Evolutionary conservation across 2,329 filamentous ascomycete species (phyloP).

Genomic region (Nannizziopsis barbatae): DNA sequence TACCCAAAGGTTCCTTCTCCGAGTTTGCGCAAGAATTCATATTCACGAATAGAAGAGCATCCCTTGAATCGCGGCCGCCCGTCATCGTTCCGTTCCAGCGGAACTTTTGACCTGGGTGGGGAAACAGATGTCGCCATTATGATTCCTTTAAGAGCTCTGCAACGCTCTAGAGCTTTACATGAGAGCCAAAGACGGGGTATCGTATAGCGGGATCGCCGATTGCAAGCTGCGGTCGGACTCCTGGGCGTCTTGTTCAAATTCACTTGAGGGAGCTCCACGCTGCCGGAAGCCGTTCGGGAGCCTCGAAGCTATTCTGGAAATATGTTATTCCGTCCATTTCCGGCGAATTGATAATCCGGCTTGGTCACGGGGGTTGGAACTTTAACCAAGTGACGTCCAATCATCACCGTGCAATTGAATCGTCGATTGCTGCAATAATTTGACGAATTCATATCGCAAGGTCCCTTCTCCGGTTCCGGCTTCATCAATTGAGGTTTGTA

Average conservation of each 20-base stretch:
- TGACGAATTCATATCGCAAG: not conserved
- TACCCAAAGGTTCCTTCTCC: conserved; percentile 93
- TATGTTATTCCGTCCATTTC: too few species aligned
- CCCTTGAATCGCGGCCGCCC: conserved; percentile 58
- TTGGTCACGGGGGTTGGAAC: too few species aligned
- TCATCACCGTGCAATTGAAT: not conserved
- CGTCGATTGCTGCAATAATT: not conserved
- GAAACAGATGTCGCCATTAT: conserved; percentile 25
- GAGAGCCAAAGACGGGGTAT: too few species aligned
- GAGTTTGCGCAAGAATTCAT: conserved; percentile 44
- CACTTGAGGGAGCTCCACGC: too few species aligned
- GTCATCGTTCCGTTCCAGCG: conserved; percentile 37
- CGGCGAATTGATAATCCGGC: too few species aligned
- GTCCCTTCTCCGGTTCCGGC: not conserved
- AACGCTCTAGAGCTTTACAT: not conserved
- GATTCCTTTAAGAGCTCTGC: not conserved
- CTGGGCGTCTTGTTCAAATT: not conserved
- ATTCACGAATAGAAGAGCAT: conserved; percentile 51
- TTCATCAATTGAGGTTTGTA: conserved; percentile 4
- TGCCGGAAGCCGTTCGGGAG: too few species aligned
- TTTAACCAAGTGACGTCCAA: too few species aligned
- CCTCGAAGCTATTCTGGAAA: too few species aligned
- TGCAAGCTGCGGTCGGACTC: not conserved
- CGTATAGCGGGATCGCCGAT: not conserved
- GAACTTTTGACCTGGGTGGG: conserved; percentile 23